phyloP scores from a whole-genome alignment of 768 basidiomycete genomes.

The Collybia mongolica region DNA sequence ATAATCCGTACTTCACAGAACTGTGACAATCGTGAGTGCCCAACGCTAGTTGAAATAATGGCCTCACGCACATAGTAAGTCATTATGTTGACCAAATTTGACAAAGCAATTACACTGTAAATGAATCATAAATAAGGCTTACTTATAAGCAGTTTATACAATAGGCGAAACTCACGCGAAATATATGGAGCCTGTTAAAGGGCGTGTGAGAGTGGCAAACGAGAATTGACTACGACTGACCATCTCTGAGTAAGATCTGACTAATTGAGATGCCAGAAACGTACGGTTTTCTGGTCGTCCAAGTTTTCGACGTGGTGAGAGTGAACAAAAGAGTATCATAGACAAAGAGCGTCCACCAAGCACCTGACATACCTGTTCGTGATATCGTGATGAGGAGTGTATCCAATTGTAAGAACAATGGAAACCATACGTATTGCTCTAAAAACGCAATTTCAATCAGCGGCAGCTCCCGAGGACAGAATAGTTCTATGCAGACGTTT shows the following conservation, averaged over 20 bases:
- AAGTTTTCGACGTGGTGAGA: neutral
- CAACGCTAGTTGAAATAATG: neutral
- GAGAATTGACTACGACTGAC: neutral
- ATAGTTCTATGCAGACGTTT: neutral
- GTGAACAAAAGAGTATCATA: neutral
- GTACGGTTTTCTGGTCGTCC: neutral
- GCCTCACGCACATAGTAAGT: slow-evolving; percentile 23
- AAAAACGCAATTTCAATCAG: neutral
- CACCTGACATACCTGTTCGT: neutral
- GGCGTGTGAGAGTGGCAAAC: neutral
- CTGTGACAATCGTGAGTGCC: neutral
- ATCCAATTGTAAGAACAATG: neutral
- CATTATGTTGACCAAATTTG: slow-evolving; percentile 42
- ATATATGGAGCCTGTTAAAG: neutral
- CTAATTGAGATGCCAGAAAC: neutral
- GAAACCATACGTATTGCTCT: neutral
- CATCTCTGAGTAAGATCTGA: neutral
- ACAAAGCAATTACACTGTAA: slow-evolving; percentile 43
- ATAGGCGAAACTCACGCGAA: neutral
- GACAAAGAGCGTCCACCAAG: neutral
- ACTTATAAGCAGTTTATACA: neutral
- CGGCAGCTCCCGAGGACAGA: neutral
- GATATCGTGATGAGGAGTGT: neutral
- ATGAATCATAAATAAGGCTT: slow-evolving; percentile 5
- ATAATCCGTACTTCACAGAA: neutral